Evolutionary conservation across 208 protist genomes (phyloP), one percentile per base, ranked within the genome.

Genomic region (Leishmania braziliensis): DNA sequence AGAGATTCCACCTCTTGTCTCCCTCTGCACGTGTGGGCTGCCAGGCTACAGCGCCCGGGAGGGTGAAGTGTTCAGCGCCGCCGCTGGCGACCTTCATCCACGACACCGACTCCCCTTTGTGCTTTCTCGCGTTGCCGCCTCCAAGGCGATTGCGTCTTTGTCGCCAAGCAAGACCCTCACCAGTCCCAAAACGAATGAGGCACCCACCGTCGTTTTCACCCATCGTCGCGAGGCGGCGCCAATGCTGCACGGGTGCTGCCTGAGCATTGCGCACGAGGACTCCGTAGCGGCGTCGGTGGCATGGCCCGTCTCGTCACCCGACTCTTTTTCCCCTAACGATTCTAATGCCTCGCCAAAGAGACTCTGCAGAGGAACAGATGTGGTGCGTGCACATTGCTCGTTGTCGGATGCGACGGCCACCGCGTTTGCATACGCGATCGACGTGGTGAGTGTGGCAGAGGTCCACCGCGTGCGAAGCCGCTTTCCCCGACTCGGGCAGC

Each of bases 121-220:
- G 65, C 90, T 94, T 29, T 94, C 90, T 26, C 90, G 90, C 62
- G 68, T 92, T 33, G 90, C 90, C 48, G 90, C 90, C 39, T 94
- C 90, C n/a, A 39, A 46, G 33, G 88, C 87, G 2, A 78, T 94
- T 63, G 79, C 75, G 43, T 18, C 53, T 2, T 20, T 89, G 14
- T 39, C 69, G 9, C 16, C 43, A 0, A 0, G 63, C 6, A 26
- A 48, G 26, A 46, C 58, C 3, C 0, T 8, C 36, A 48, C 18
- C 39, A 20, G 6, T 3, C 39, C 56, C 20, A 2, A 0, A 56
- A 36, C 6, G n/a, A 6, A 29, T 5, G 56, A 33, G 43, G 23
- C 4, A 3, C 23, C 56, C 39, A 0, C 69, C 26, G 56, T 90
- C 46, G 60, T 82, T 4, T 92, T 93, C 79, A 80, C 76, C 0